Conservation (phyloP, 2,329 filamentous ascomycete genomes). For the Penicillium sp. region DNA sequence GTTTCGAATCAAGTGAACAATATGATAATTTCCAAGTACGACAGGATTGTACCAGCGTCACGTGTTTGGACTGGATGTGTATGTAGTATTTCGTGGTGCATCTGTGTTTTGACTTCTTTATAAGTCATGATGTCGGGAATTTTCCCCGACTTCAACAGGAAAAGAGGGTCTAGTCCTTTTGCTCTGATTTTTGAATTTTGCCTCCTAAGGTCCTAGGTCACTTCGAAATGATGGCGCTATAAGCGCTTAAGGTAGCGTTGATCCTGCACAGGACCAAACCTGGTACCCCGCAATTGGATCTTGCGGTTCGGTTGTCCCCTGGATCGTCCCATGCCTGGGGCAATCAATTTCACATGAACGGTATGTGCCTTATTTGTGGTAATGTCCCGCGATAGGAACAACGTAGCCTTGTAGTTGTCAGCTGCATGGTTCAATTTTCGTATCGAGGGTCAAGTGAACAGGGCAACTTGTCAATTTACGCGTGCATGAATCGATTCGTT, state of each 20-base stretch:
- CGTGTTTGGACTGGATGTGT: not conserved
- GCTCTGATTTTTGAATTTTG: not conserved
- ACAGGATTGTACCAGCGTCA: not conserved
- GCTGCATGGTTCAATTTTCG: not conserved
- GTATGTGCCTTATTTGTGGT: not conserved
- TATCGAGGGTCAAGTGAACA: not conserved
- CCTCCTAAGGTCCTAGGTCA: not conserved
- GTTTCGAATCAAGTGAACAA: not conserved
- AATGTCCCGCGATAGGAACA: too few relatives aligned
- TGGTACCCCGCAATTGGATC: not conserved
- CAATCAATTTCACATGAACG: not conserved
- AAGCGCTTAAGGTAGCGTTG: not conserved
- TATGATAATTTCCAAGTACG: not conserved
- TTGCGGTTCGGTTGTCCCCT: not conserved
- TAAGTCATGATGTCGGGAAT: not conserved
- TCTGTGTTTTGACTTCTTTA: not conserved
- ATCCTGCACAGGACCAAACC: not conserved
- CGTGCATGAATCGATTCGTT: not conserved
- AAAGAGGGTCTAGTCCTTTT: not conserved
- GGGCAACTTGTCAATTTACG: not conserved
- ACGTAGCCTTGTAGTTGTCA: not conserved
- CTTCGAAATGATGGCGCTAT: not conserved
- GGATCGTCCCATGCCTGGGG: not conserved
- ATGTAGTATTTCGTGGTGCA: not conserved
- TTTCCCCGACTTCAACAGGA: not conserved